A percentile compares a stretch with the other conserved stretches of the same genome.
Evolutionary conservation across 2,329 filamentous ascomycete species (phyloP).

Genomic region (Myriosclerotinia scirpicola): DNA sequence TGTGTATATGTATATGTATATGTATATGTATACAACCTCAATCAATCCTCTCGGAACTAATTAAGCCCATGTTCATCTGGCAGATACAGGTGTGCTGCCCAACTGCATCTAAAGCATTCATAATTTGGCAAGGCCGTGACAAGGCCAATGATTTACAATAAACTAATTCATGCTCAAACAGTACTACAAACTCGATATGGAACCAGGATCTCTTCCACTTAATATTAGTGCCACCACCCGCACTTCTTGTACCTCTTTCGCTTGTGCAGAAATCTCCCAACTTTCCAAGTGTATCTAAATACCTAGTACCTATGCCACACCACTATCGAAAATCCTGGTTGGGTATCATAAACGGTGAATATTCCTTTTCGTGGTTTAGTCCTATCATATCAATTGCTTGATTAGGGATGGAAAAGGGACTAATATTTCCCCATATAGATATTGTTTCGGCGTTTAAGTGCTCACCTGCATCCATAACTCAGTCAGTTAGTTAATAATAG

Average conservation of each 20-base stretch:
- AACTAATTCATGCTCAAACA: constrained; percentile 14
- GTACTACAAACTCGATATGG: constrained; percentile 13
- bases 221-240: constrained; percentile 1
- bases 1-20: neutral
- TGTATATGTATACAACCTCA: constrained; percentile 17
- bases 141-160: neutral
- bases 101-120: neutral
- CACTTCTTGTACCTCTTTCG: constrained; percentile 12
- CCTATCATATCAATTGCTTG: neutral
- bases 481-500: too few relatives aligned
- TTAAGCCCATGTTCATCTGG: constrained; percentile 20
- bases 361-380: constrained; percentile 11
- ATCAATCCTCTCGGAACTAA: constrained; percentile 19
- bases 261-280: constrained; percentile 4
- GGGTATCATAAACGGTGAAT: constrained; percentile 17
- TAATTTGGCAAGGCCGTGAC: neutral
- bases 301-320: too few relatives aligned
- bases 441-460: neutral
- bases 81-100: constrained; percentile 2
- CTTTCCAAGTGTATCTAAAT: constrained; percentile 8
- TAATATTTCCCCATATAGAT: neutral
- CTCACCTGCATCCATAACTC: neutral
- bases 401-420: neutral
- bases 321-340: constrained; percentile 3
- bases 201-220: constrained; percentile 1